A percentile compares a stretch with the other conserved stretches of the same genome.
Evolutionary conservation across 257 asterid genomes (phyloP).

Genomic region (Orobanche coerulescens): DNA sequence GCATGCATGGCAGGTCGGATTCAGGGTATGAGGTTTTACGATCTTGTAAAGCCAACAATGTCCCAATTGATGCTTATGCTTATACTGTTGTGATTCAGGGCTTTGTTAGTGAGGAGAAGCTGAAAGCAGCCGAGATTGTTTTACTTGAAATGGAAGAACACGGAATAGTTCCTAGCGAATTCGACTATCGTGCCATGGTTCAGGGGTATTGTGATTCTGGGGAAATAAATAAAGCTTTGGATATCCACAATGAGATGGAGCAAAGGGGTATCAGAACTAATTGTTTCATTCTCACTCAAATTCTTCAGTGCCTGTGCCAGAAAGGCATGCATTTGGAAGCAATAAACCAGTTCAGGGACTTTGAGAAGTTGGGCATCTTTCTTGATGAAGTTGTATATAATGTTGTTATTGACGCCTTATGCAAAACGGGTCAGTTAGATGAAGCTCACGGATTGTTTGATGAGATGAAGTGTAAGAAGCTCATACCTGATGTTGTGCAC

Average conservation of each 20-base stretch:
- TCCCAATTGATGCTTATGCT: constrained; percentile 36
- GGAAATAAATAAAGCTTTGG: constrained; percentile 43
- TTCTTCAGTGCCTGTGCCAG: constrained; percentile 69
- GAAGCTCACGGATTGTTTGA: constrained; percentile 49
- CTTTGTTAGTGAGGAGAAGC: constrained; percentile 46
- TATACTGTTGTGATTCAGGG: constrained; percentile 55
- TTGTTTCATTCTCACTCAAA: constrained; percentile 44
- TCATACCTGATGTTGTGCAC: constrained; percentile 51
- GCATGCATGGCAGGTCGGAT: constrained; percentile 39
- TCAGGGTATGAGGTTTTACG: constrained; percentile 33
- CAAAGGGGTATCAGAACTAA: constrained; percentile 49
- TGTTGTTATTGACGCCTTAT: constrained; percentile 55
- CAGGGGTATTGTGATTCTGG: constrained; percentile 57
- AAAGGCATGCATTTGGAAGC: constrained; percentile 47
- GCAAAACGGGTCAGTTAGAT: constrained; percentile 53
- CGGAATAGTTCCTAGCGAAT: constrained; percentile 37
- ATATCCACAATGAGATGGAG: constrained; percentile 46
- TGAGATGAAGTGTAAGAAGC: constrained; percentile 62
- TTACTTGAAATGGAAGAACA: constrained; percentile 47
- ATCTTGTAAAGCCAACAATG: constrained; percentile 24
- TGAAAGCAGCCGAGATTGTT: constrained; percentile 45
- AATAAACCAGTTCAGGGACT: constrained; percentile 36
- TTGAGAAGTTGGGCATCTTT: constrained; percentile 41
- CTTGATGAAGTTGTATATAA: constrained; percentile 58
- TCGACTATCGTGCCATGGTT: constrained; percentile 42